Evolutionary conservation across 768 basidiomycete species (phyloP).

Genomic region (Termitomyces sp.): DNA sequence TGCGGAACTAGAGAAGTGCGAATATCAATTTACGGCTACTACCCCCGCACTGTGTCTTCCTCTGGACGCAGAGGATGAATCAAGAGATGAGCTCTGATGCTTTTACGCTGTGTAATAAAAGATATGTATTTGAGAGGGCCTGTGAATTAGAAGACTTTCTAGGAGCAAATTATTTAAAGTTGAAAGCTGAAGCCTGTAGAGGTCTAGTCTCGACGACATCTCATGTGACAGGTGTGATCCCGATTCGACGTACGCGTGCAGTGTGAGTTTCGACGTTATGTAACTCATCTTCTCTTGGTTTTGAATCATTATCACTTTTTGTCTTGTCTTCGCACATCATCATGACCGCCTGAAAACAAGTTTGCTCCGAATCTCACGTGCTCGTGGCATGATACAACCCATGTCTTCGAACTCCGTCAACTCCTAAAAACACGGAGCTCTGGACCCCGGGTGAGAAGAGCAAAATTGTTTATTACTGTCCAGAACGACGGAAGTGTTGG

Average conservation of each 20-base stretch:
- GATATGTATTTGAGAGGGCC: not conserved
- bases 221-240: too few relatives aligned
- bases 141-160: not conserved
- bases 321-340: too few relatives aligned
- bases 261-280: too few relatives aligned
- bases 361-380: not conserved
- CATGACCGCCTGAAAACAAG: not conserved
- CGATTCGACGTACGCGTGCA: too few relatives aligned
- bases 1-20: conserved; percentile 92
- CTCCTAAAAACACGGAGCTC: not conserved
- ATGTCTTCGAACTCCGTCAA: not conserved
- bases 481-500: not conserved
- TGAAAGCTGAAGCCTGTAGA: not conserved
- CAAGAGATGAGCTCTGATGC: conserved; percentile 36
- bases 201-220: too few relatives aligned
- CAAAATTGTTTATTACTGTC: not conserved
- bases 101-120: not conserved
- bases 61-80: conserved; percentile 28
- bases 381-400: not conserved
- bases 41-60: conserved; percentile 79
- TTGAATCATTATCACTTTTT: too few relatives aligned
- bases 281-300: too few relatives aligned
- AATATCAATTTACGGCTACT: conserved; percentile 84
- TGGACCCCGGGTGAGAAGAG: not conserved
- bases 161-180: not conserved